Percentiles rank a stretch among this genome's conserved stretches.
phyloP scores from a whole-genome alignment of 768 basidiomycete genomes.

The Calocera viscosa region DNA sequence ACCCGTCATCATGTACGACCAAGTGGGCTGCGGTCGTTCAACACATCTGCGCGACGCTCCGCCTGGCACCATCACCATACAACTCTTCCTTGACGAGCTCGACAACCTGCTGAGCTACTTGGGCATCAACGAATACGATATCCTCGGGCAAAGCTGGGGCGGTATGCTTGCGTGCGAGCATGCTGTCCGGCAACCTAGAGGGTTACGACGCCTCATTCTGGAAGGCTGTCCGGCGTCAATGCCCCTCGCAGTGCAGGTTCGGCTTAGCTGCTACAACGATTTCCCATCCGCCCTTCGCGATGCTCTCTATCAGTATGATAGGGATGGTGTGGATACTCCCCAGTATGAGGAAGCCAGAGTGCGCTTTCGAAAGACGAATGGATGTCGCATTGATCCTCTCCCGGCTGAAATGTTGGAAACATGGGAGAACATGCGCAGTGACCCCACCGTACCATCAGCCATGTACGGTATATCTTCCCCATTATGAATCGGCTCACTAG shows the following conservation, averaged over 20 bases:
- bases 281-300: conserved; percentile 23
- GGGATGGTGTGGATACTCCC: conserved; percentile 29
- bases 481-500: neutral
- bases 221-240: conserved; percentile 36
- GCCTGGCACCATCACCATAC: conserved; percentile 27
- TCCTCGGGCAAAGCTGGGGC: conserved; percentile 36
- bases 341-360: conserved; percentile 37
- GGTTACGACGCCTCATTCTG: conserved; percentile 37
- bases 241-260: conserved; percentile 30
- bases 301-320: conserved; percentile 33
- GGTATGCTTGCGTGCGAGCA: conserved; percentile 33
- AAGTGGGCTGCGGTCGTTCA: conserved; percentile 38
- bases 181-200: conserved; percentile 32
- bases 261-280: neutral
- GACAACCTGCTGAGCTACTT: conserved; percentile 35
- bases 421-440: conserved; percentile 31
- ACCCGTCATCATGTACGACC: conserved; percentile 44
- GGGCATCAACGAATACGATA: conserved; percentile 33
- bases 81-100: conserved; percentile 45
- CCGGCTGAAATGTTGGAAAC: conserved; percentile 31
- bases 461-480: conserved; percentile 28
- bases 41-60: conserved; percentile 32
- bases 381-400: conserved; percentile 36
- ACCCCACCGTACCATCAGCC: conserved; percentile 37
- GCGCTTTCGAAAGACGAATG: conserved; percentile 33